phyloP scores from a whole-genome alignment of 2,329 filamentous ascomycete genomes.

The Penicillium glabrum region DNA sequence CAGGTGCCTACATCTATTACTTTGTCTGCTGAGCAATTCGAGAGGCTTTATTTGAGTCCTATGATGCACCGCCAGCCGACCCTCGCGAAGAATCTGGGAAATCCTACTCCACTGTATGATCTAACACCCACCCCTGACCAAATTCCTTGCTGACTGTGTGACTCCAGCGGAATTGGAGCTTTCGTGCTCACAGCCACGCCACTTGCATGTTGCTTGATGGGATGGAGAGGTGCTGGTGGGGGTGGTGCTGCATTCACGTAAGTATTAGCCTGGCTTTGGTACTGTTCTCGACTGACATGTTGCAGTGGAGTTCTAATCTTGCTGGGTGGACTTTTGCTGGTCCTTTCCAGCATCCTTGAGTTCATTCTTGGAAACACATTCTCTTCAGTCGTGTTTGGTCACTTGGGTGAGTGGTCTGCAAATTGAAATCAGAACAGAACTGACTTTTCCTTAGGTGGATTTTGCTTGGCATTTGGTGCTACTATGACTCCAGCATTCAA shows the following conservation, averaged over 20 bases:
- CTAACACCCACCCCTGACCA: neutral
- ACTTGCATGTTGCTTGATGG: slow-evolving; percentile 27
- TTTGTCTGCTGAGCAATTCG: slow-evolving; percentile 34
- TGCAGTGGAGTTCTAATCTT: slow-evolving; percentile 48
- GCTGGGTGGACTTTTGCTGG: slow-evolving; percentile 56
- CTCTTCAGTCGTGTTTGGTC: slow-evolving; percentile 57
- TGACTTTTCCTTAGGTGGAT: slow-evolving; percentile 34
- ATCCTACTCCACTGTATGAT: slow-evolving; percentile 35
- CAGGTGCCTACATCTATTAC: slow-evolving; percentile 24
- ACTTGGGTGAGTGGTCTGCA: slow-evolving; percentile 42
- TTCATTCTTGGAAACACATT: slow-evolving; percentile 62
- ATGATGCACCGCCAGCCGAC: slow-evolving; percentile 32
- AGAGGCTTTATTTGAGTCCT: slow-evolving; percentile 35
- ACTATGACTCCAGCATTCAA: slow-evolving; percentile 57
- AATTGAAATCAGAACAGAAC: neutral
- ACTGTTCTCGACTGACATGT: neutral
- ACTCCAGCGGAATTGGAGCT: slow-evolving; percentile 22
- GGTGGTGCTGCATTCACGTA: slow-evolving; percentile 27
- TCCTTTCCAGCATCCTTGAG: slow-evolving; percentile 55
- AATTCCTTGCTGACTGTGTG: neutral
- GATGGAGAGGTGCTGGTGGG: slow-evolving; percentile 27
- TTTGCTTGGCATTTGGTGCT: slow-evolving; percentile 59
- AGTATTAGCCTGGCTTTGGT: neutral
- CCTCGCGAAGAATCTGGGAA: slow-evolving; percentile 30
- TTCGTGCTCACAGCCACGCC: slow-evolving; percentile 29